Evolutionary conservation across 306 rosid genomes (phyloP), one percentile per base, ranked within the genome.

Genomic region (Quillaja saponaria): DNA sequence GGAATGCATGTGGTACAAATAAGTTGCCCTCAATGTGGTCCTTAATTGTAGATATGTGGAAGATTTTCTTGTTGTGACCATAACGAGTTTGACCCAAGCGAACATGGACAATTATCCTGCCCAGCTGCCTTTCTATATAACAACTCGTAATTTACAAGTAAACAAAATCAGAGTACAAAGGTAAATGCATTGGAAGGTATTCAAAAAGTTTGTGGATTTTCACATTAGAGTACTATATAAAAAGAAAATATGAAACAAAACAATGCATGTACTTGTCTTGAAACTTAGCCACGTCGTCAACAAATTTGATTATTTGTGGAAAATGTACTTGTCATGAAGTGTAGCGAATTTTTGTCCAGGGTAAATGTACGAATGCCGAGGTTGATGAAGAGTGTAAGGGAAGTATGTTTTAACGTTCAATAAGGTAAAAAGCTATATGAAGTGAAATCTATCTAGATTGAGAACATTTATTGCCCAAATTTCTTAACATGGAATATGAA

Each of bases 61-160:
- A 76, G 85, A 87, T 82, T 78, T 78, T 84, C 51, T 77, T 80
- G 74, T 80, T 78, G 77, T 60, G 69, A 77, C 49, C 81, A 67
- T 71, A 64, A 71, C 74, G 58, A 78, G 61, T 68, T 82, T 80
- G 86, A 80, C 77, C 83, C 78, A 6, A 42, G 37, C 51, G 45
- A 40, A 14, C 28, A 19, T 58, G 58, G 53, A 8, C 39, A 51
- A 67, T 50, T 54, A 20, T 64, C 45, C 61, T 66, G 19, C 12
- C n/a, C n/a, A n/a, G n/a, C n/a, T n/a, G n/a, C 58, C 15, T 68
- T 74, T 72, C 60, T 69, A 54, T 71, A n/a, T n/a, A n/a, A n/a
- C n/a, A n/a, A n/a, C n/a, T n/a, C n/a, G n/a, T n/a, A n/a, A n/a
- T 73, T 77, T 45, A 18, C 39, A 64, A 34, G 58, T 66, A 66